Percentiles rank a stretch among this genome's conserved stretches.
Conservation (phyloP, 116 monocot species). For the Cymodocea nodosa region DNA sequence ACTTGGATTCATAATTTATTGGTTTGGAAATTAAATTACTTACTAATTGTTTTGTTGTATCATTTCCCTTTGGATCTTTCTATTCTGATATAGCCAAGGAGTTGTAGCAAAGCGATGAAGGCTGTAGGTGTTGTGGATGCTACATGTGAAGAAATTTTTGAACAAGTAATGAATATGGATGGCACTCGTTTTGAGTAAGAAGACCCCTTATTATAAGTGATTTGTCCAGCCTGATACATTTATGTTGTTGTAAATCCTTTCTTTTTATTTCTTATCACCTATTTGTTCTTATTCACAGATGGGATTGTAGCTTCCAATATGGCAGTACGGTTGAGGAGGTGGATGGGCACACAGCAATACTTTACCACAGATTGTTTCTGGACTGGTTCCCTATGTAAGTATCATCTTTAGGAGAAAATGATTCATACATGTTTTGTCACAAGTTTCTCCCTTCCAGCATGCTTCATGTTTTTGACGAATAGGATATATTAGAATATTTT, state of each 20-base stretch:
- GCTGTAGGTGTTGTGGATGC: slow-evolving; percentile 97
- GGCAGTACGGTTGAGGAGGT: slow-evolving; percentile 94
- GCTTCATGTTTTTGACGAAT: background rate
- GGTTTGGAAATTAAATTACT: too few relatives aligned
- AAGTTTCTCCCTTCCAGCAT: background rate
- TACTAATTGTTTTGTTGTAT: background rate
- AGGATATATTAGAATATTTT: too few relatives aligned
- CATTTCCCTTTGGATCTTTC: too few relatives aligned
- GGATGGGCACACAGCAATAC: slow-evolving; percentile 91
- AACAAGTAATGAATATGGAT: slow-evolving; percentile 91
- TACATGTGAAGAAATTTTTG: slow-evolving; percentile 82
- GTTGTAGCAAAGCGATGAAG: slow-evolving; percentile 92
- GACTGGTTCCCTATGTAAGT: slow-evolving; percentile 80
- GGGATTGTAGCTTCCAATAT: slow-evolving; percentile 96
- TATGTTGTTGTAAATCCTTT: background rate
- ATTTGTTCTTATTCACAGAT: slow-evolving; percentile 29
- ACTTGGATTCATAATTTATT: too few relatives aligned
- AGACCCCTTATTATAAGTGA: slow-evolving; percentile 1
- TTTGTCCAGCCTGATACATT: background rate
- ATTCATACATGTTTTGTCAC: background rate
- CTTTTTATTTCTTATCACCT: background rate
- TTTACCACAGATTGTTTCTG: slow-evolving; percentile 87
- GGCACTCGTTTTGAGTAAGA: slow-evolving; percentile 84
- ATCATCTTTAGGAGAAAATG: background rate
- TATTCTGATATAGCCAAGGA: slow-evolving; percentile 50